Base-by-base conservation (phyloP, 345 rosid species). In the Citrus trifoliata region DNA sequence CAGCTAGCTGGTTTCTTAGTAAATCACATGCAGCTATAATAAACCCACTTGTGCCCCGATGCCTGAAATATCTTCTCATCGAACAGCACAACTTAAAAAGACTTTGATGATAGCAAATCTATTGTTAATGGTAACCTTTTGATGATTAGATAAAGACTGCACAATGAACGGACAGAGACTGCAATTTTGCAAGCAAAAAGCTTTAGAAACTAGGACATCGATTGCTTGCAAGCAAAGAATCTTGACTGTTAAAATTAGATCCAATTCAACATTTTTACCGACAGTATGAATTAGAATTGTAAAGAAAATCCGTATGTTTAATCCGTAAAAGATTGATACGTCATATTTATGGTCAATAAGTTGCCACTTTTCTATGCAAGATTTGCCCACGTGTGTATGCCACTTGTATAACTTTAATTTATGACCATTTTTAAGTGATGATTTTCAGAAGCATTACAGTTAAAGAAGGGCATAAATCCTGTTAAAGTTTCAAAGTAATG, bases 11-110 rank as follows among this genome's bases (percentile, higher is more conserved):
- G 70, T 33, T 59, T 76, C 46, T 75, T 48, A 30, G 46, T 40
- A 28, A 42, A 46, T 75, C 72, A 66, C 76, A 75, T 80, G 83
- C 27, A 62, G 73, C 32, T 61, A 35, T 24, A 70, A 75, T 64
- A 51, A 25, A 24, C 53, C 82, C 72, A 80, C 79, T 75, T 69
- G 75, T 48, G 32, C 53, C 58, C 65, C 61, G 7, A 30, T 42
- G 35, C 48, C 22, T 30, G 32, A 32, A 80, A 75, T 68, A 80
- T 75, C 79, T 70, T 53, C 35, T 10, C 35, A 24, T 19, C 42
- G 22, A 71, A 8, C 28, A 7, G 40, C 4, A 19, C 27, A 32
- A 10, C 59, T 30, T 10, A 12, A 19, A 35, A 35, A 35, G 10
- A 19, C 27, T 19, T 32, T 71, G 27, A 8, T 55, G 63, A 19